Evolutionary conservation across 768 basidiomycete species (phyloP).

Genomic region (Rhizopogon vinicolor): DNA sequence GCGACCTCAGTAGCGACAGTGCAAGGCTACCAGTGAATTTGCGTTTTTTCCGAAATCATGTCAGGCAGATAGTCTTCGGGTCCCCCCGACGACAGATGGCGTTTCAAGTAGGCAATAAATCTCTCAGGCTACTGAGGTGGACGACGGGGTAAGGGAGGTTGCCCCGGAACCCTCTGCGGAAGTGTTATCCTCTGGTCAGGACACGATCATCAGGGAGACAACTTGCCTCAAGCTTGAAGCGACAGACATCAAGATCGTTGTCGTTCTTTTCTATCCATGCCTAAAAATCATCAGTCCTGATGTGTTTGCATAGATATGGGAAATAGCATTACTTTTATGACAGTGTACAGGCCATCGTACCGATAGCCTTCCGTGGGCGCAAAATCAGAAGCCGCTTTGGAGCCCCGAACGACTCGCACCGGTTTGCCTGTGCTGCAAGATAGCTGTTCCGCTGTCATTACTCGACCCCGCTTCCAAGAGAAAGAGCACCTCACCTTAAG

Average conservation of each 20-base stretch:
- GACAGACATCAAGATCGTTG: constrained; percentile 14
- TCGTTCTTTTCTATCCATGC: constrained; percentile 16
- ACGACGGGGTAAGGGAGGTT: constrained; percentile 18
- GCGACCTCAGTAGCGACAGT: too few relatives aligned
- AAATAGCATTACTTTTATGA: constrained; percentile 13
- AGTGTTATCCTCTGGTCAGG: neutral
- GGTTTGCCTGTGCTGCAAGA: constrained; percentile 15
- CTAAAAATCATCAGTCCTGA: constrained; percentile 4
- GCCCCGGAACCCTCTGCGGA: constrained; percentile 20
- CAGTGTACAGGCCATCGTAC: constrained; percentile 28
- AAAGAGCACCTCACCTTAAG: constrained; percentile 10
- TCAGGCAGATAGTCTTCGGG: too few relatives aligned
- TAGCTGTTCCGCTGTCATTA: constrained; percentile 8
- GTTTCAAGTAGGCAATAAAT: too few relatives aligned
- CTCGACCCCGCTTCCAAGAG: neutral
- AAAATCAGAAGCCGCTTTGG: constrained; percentile 14
- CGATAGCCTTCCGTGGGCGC: constrained; percentile 22
- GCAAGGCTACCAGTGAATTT: too few relatives aligned
- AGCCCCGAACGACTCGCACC: constrained; percentile 24
- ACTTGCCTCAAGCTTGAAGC: constrained; percentile 22
- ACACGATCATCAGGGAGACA: neutral
- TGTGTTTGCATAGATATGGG: neutral
- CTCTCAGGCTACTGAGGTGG: too few relatives aligned
- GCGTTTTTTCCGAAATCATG: too few relatives aligned
- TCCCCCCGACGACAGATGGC: too few relatives aligned